Evolutionary conservation across 2,329 filamentous ascomycete species (phyloP).

Genomic region (Alternaria arborescens): DNA sequence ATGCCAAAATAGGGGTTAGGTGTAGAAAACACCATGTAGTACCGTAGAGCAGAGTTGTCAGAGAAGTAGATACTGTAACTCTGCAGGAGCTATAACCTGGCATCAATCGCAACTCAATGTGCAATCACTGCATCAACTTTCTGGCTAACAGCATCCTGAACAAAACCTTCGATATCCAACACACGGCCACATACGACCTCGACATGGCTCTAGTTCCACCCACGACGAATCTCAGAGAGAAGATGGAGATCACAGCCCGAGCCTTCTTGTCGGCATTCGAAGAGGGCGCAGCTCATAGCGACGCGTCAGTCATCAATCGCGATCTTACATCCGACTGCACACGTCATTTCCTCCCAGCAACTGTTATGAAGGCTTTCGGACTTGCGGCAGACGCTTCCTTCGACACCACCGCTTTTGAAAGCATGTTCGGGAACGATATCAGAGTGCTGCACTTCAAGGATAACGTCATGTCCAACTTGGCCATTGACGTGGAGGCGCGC

Average conservation of each 20-base stretch:
- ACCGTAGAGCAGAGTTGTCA: no score
- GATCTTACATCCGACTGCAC: slow-evolving; percentile 12
- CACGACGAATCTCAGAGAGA: neutral
- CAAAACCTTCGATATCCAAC: no score
- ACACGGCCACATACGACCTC: no score
- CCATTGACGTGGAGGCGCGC: slow-evolving; percentile 9
- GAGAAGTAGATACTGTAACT: no score
- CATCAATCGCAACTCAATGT: no score
- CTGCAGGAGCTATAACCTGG: no score
- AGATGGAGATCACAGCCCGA: slow-evolving; percentile 5
- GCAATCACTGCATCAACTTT: neutral
- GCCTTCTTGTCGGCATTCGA: slow-evolving; percentile 11
- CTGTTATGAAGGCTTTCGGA: slow-evolving; percentile 1
- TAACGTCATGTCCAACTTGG: slow-evolving; percentile 9
- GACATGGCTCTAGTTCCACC: neutral
- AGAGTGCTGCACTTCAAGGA: slow-evolving; percentile 10
- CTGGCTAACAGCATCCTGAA: neutral
- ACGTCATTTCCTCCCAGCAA: slow-evolving; percentile 8
- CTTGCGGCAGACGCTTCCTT: neutral
- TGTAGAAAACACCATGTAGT: no score
- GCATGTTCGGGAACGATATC: slow-evolving; percentile 8
- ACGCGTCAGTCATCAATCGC: slow-evolving; percentile 12
- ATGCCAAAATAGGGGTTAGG: no score
- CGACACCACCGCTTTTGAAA: slow-evolving; percentile 5
- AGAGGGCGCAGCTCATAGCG: slow-evolving; percentile 4